These are phyloP conservation scores for Salvia hispanica DNA, from an alignment of 257 asterid genomes.

Conservation along the genomic window DNA sequence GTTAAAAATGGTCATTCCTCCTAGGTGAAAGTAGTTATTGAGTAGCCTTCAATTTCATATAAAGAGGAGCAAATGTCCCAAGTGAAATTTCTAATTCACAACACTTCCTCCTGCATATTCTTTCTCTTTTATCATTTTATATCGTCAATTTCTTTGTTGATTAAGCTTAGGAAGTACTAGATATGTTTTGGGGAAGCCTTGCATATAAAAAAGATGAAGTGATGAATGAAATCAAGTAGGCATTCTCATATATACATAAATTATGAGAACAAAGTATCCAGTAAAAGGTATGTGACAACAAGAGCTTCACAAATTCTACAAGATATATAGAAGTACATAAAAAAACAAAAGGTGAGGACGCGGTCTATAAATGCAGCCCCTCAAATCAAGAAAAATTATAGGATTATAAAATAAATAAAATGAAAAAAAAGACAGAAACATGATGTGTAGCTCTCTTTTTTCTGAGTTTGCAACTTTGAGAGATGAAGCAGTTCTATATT, in stretches of 20 bases:
- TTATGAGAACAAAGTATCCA: conserved; percentile 38
- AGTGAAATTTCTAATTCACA: too few species aligned
- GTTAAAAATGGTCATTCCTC: too few species aligned
- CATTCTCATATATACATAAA: conserved; percentile 63
- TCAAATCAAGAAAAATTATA: conserved; percentile 32
- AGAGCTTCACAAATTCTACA: conserved; percentile 33
- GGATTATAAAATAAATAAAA: neutral
- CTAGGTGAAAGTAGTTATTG: too few species aligned
- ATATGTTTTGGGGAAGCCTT: neutral
- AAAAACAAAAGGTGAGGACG: conserved; percentile 15
- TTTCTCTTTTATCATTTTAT: too few species aligned
- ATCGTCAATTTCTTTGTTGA: too few species aligned
- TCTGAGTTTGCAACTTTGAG: conserved; percentile 15
- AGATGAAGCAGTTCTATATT: conserved; percentile 36
- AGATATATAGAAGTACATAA: conserved; percentile 21
- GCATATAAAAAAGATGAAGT: conserved; percentile 12
- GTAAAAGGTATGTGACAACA: conserved; percentile 38
- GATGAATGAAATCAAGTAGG: conserved; percentile 22
- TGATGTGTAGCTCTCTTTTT: conserved; percentile 28
- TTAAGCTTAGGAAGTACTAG: too few species aligned
- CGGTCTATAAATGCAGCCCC: conserved; percentile 44
- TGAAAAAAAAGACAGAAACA: conserved; percentile 24
- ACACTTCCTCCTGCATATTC: too few species aligned
- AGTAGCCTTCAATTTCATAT: too few species aligned
- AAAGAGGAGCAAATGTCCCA: too few species aligned